Base-by-base conservation (phyloP, 2,329 filamentous ascomycete genomes). In the Lecanicillium sp. region DNA sequence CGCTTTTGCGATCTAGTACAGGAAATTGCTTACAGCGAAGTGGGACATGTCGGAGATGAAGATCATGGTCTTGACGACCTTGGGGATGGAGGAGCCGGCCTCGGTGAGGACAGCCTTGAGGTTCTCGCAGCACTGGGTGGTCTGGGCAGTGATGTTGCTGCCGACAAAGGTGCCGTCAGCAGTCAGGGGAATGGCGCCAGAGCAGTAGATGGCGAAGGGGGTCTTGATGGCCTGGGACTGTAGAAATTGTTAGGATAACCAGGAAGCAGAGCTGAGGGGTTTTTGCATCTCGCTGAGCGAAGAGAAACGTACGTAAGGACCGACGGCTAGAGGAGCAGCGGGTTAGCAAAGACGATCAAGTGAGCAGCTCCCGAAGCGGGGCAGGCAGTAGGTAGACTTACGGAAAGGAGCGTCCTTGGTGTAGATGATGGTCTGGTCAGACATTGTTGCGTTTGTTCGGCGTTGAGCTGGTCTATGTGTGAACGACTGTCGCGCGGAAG, bases 41-140 rank as follows among this genome's bases (percentile, higher is more conserved):
- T 92, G 74, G 46, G 73, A 77, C 90, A 97, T 97, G 64, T 94
- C 84, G 36, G 84, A 82, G 45, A 97, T 68, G 74, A 96, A 97
- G 57, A 95, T 83, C 59, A 81, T 87, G 52, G 88, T 84, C 75
- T 96, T 95, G 66, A 96, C 85, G 33, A 95, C 82, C 62, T 81
- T 85, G 47, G 77, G 65, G 43, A 97, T 74, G 37, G 74, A 77
- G 17, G 84, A 89, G 39, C 86, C 87, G 17, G 88, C 87, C 52
- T 81, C 87, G 44, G 79, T 75, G 37, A 97, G 78, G 41, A 97
- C 87, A 31, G 85, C 84, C 61, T 82, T 74, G 56, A 96, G 76
- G 65, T 94, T 94, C 64, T 84, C 69, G 61, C 87, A 71, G 63
- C 73, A 78, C 49, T 71, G 67, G 37, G 65, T 64, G 19, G 77